phyloP scores from a whole-genome alignment of 192 early-diverging fungal species.

The Backusella circina region DNA sequence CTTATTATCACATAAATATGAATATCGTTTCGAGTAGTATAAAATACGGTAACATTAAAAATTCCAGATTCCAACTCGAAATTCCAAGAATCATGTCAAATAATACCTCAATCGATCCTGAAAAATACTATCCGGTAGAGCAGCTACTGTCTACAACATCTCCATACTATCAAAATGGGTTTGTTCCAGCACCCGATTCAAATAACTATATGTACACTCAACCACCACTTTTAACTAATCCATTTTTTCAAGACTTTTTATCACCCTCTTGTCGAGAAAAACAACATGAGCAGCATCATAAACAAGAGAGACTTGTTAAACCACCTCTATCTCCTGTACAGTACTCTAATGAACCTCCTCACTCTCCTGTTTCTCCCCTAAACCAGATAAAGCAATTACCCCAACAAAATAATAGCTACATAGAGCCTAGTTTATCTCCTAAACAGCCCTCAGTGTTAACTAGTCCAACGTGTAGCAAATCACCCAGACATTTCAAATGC shows the following conservation, averaged over 20 bases:
- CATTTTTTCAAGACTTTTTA: background rate
- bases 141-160: background rate
- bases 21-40: background rate
- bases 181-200: background rate
- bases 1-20: background rate
- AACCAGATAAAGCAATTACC: background rate
- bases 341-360: background rate
- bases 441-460: background rate
- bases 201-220: background rate
- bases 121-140: background rate
- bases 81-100: background rate
- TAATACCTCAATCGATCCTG: background rate
- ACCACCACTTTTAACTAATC: background rate
- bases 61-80: background rate
- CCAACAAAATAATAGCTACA: background rate
- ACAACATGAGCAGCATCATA: background rate
- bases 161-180: background rate
- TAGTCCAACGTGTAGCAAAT: background rate
- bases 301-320: background rate
- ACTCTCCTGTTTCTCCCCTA: background rate
- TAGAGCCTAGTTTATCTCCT: background rate
- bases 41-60: background rate
- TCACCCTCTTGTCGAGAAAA: background rate
- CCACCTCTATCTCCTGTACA: background rate
- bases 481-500: slow-evolving; percentile 37